phyloP scores from a whole-genome alignment of 2,329 filamentous ascomycete species.

The Aspergillus puulaauensis region DNA sequence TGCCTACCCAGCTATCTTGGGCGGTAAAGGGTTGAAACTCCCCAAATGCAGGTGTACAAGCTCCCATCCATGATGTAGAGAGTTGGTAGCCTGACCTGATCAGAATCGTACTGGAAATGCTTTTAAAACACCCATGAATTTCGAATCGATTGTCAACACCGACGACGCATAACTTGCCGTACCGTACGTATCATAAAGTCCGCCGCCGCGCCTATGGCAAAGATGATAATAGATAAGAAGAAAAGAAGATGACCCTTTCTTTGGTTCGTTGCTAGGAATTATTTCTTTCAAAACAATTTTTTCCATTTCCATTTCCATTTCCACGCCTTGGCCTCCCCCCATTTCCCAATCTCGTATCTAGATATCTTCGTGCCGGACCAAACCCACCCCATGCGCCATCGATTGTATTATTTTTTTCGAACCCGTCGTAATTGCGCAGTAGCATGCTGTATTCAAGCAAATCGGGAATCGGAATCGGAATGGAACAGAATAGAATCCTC shows the following conservation, averaged over 20 bases:
- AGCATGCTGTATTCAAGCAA: background rate
- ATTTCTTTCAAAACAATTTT: background rate
- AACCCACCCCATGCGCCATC: background rate
- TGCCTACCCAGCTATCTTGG: too few species aligned
- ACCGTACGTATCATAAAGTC: too few species aligned
- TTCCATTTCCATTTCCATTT: background rate
- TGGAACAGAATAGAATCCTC: constrained; percentile 23
- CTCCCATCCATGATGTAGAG: too few species aligned
- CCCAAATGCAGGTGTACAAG: too few species aligned
- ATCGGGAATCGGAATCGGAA: constrained; percentile 14
- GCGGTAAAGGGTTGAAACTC: too few species aligned
- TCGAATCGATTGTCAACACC: background rate
- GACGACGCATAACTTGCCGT: background rate
- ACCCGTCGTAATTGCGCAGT: constrained; percentile 11
- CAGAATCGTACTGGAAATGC: too few species aligned
- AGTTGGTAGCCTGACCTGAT: too few species aligned
- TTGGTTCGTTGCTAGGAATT: background rate
- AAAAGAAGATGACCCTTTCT: background rate
- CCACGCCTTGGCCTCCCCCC: background rate
- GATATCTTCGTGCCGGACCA: background rate
- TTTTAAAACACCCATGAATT: too few species aligned
- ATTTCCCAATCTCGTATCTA: background rate
- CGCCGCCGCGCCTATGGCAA: too few species aligned
- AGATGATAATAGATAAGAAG: background rate
- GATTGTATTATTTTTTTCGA: constrained; percentile 25